Evolutionary conservation across 2,329 filamentous ascomycete species (phyloP).

Genomic region (Torrubiella hemipterigena): DNA sequence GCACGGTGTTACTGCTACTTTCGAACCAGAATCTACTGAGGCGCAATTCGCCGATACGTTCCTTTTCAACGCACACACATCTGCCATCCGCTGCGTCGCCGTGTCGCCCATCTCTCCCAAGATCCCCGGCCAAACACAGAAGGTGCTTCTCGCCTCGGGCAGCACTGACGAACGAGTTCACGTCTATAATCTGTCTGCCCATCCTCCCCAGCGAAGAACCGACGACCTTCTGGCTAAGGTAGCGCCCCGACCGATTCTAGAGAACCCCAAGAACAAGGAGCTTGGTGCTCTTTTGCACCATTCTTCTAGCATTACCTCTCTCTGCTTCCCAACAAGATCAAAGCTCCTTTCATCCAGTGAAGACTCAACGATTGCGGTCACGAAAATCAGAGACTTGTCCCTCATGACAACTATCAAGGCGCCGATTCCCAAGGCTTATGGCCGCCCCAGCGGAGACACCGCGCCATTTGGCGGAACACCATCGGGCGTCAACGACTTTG

Average conservation of each 20-base stretch:
- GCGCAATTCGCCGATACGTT: slow-evolving; percentile 82
- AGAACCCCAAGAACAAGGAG: slow-evolving; percentile 80
- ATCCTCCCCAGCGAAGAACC: slow-evolving; percentile 44
- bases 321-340: slow-evolving; percentile 72
- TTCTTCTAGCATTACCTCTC: slow-evolving; percentile 63
- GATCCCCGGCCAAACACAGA: slow-evolving; percentile 53
- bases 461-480: slow-evolving; percentile 70
- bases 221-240: slow-evolving; percentile 54
- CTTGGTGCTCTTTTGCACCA: slow-evolving; percentile 82
- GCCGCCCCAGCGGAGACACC: slow-evolving; percentile 81
- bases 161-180: slow-evolving; percentile 93
- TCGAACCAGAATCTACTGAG: slow-evolving; percentile 27
- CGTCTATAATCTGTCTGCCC: slow-evolving; percentile 75
- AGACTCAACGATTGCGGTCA: slow-evolving; percentile 84
- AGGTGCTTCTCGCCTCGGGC: slow-evolving; percentile 81
- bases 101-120: slow-evolving; percentile 63
- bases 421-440: slow-evolving; percentile 67
- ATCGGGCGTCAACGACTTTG: slow-evolving; percentile 87
- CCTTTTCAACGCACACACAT: slow-evolving; percentile 86
- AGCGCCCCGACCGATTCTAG: slow-evolving; percentile 60
- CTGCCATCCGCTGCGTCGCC: slow-evolving; percentile 79
- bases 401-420: slow-evolving; percentile 80
- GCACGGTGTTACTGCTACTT: slow-evolving; percentile 75
- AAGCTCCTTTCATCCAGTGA: slow-evolving; percentile 84
- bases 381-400: slow-evolving; percentile 79